Conservation (phyloP, 345 rosid genomes). For the Hirschfeldia incana region DNA sequence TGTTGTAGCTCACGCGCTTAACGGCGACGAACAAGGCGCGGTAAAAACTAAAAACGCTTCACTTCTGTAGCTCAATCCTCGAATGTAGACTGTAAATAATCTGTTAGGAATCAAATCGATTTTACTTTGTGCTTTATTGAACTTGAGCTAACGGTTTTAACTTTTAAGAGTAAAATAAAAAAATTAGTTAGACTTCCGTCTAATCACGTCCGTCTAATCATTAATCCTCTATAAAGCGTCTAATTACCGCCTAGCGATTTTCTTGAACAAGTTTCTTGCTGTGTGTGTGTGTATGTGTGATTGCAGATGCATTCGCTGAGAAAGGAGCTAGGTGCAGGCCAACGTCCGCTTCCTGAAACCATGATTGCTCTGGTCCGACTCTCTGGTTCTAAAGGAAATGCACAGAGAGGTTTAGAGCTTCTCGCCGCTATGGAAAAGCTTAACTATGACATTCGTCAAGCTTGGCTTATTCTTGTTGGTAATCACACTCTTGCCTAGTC, state of each 20-base stretch:
- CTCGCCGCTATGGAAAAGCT: slow-evolving; percentile 87
- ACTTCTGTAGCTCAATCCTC: background rate
- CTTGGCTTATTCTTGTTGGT: slow-evolving; percentile 95
- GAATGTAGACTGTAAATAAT: background rate
- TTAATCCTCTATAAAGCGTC: too few relatives aligned
- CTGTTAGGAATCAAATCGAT: too few relatives aligned
- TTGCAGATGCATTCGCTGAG: slow-evolving; percentile 84
- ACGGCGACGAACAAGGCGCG: slow-evolving; percentile 86
- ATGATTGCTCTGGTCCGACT: slow-evolving; percentile 66
- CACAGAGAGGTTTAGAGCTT: slow-evolving; percentile 69
- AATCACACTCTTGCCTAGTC: slow-evolving; percentile 26
- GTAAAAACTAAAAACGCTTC: slow-evolving; percentile 37
- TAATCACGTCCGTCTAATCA: too few relatives aligned
- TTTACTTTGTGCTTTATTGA: background rate
- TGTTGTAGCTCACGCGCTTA: slow-evolving; percentile 64
- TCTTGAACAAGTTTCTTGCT: too few relatives aligned
- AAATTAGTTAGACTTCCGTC: too few relatives aligned
- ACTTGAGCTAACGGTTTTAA: slow-evolving; percentile 13
- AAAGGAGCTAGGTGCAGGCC: slow-evolving; percentile 80
- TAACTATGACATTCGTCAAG: slow-evolving; percentile 74
- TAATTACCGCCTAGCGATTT: too few relatives aligned
- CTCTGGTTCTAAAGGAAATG: slow-evolving; percentile 72
- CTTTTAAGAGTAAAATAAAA: background rate
- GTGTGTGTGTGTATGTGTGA: slow-evolving; percentile 10
- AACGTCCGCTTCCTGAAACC: slow-evolving; percentile 83